Evolutionary conservation across 1,284 basidiomycete genomes (phyloP), one percentile per base, ranked within the genome.

Genomic region (Ceratobasidium sp.): DNA sequence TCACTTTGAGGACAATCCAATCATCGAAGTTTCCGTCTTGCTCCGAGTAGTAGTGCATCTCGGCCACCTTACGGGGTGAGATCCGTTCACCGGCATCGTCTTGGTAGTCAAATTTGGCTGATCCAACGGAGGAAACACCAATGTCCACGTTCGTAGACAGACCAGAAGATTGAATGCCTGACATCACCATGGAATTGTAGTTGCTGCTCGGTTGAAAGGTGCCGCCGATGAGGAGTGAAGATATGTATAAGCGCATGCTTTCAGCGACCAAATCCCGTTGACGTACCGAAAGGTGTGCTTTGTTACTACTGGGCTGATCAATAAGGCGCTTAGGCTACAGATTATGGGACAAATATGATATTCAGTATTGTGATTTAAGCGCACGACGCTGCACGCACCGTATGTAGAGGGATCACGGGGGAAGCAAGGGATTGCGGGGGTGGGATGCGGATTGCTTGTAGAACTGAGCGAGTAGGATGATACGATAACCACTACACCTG

Each of bases 21-120:
- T 74, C 71, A 47, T 74, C 26, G n/a, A 28, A 17, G 45, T 73
- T 23, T 15, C 54, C 71, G n/a, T 20, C 26, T 64, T 74, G 71
- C 33, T 74, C 71, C 17, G 58, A 39, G 47, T 45, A 64, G 20
- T 45, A 64, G 17, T 53, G 23, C 71, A 74, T 64, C 33, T 74
- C 71, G 1, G 5, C 15, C 6, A 74, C 71, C n/a, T 11, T n/a
- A 4, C 71, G 71, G 39, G 71, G 71, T 1, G 26, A 11, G 15
- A 53, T 35, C 20, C n/a, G 15, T 17, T 17, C 28, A 10, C 60
- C 47, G 10, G 20, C 5, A 2, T 53, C 13, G 13, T 51, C 33
- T 58, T 58, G 20, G 23, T 54, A 54, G 31, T 74, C 71, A n/a
- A 74, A 63, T 1, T 20, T 13, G n/a, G 71, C n/a, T n/a, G n/a